Evolutionary conservation across 805 yeast genomes (phyloP).

Genomic region (Suhomyces kilbournensis): DNA sequence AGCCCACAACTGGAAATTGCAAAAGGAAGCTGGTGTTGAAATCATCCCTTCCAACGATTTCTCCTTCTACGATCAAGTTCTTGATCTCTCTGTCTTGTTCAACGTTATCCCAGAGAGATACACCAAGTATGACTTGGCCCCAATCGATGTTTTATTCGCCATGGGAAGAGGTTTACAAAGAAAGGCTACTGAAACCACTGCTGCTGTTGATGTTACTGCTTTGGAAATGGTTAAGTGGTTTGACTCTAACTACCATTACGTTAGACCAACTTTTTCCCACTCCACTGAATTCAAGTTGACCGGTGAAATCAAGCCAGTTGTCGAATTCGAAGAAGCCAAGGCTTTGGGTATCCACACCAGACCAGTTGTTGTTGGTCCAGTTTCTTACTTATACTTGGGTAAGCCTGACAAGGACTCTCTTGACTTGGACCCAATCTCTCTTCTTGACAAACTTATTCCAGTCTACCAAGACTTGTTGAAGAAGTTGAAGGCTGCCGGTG

Average conservation of each 20-base stretch:
- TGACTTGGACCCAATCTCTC: slow-evolving; percentile 89
- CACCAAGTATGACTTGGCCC: slow-evolving; percentile 83
- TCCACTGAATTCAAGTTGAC: slow-evolving; percentile 89
- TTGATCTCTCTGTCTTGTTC: slow-evolving; percentile 88
- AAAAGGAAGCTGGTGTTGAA: slow-evolving; percentile 95
- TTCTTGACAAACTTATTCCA: slow-evolving; percentile 87
- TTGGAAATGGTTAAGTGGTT: slow-evolving; percentile 99
- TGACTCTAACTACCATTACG: slow-evolving; percentile 99
- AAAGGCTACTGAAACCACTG: slow-evolving; percentile 80
- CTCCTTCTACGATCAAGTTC: slow-evolving; percentile 96
- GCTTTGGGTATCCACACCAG: slow-evolving; percentile 93
- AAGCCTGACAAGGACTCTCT: slow-evolving; percentile 97
- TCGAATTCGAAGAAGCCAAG: slow-evolving; percentile 97
- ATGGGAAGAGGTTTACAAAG: slow-evolving; percentile 99
- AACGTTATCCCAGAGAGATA: slow-evolving; percentile 97
- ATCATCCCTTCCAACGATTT: slow-evolving; percentile 96
- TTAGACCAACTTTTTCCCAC: slow-evolving; percentile 97
- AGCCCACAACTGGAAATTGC: slow-evolving; percentile 96
- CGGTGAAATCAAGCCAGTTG: slow-evolving; percentile 89
- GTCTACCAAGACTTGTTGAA: slow-evolving; percentile 85
- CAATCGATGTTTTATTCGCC: slow-evolving; percentile 92
- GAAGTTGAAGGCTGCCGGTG: slow-evolving; percentile 93
- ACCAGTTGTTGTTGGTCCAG: slow-evolving; percentile 96
- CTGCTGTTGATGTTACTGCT: slow-evolving; percentile 97
- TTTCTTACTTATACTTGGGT: slow-evolving; percentile 91